Percentiles rank a stretch among this genome's conserved stretches.
Evolutionary conservation across 1,284 basidiomycete species (phyloP).

Genomic region (Marasmius sp.): DNA sequence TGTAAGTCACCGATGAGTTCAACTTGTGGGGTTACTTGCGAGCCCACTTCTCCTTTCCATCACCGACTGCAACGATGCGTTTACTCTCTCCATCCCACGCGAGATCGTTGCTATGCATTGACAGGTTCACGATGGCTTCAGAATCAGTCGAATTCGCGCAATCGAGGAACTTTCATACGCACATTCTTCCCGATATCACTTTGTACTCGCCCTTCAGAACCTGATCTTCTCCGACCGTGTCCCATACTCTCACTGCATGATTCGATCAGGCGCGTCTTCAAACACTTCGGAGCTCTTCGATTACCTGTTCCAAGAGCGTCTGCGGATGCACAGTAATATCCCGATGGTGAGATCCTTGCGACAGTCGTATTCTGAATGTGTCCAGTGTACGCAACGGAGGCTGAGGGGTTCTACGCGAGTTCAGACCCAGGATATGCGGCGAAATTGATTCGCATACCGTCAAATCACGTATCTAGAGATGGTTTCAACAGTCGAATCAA

Average conservation of each 20-base stretch:
- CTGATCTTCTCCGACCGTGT: slow-evolving; percentile 87
- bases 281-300: slow-evolving; percentile 17
- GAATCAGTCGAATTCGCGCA: background rate
- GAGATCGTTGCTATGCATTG: slow-evolving; percentile 78
- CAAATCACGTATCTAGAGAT: slow-evolving; percentile 46
- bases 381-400: slow-evolving; percentile 67
- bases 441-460: slow-evolving; percentile 33
- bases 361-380: slow-evolving; percentile 88
- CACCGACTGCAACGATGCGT: slow-evolving; percentile 94
- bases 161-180: slow-evolving; percentile 23
- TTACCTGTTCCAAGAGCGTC: slow-evolving; percentile 78
- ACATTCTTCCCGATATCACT: slow-evolving; percentile 83
- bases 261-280: background rate
- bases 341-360: slow-evolving; percentile 90
- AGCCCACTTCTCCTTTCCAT: slow-evolving; percentile 84
- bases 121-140: background rate
- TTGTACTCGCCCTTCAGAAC: slow-evolving; percentile 83
- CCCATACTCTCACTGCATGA: slow-evolving; percentile 84
- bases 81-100: slow-evolving; percentile 98
- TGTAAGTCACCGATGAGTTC: background rate
- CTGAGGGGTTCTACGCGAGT: slow-evolving; percentile 52
- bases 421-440: background rate
- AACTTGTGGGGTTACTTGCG: no score
- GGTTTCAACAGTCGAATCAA: background rate
- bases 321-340: slow-evolving; percentile 93